Percentiles rank a stretch among this genome's conserved stretches.
phyloP scores from a whole-genome alignment of 495 filamentous ascomycete species.

The Terfezia claveryi region DNA sequence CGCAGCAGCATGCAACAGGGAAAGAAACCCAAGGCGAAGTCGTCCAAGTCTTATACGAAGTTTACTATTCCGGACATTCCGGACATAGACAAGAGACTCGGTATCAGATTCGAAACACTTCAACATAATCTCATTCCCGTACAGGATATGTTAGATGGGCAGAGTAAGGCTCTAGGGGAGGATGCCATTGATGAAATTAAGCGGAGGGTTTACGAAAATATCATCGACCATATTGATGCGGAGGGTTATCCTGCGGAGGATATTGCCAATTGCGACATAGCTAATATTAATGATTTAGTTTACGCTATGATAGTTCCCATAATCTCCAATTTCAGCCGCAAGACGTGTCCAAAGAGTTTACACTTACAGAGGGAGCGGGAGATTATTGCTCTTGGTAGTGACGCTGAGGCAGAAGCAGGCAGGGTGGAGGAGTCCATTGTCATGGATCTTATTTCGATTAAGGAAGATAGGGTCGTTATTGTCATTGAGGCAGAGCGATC shows the following conservation, averaged over 20 bases:
- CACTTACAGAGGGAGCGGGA: not conserved
- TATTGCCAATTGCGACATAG: not conserved
- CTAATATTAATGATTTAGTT: not conserved
- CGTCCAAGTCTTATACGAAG: not conserved
- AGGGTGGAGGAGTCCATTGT: constrained; percentile 3
- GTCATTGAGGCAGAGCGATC: constrained; percentile 1
- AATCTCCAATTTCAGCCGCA: not conserved
- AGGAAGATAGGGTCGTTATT: not conserved
- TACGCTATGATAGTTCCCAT: too few species aligned
- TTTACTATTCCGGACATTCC: not conserved
- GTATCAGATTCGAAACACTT: too few species aligned
- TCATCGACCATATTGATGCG: constrained; percentile 1
- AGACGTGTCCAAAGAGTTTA: too few species aligned
- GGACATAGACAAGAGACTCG: constrained; percentile 5
- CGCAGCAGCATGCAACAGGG: too few species aligned
- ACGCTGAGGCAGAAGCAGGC: not conserved
- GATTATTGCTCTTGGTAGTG: not conserved
- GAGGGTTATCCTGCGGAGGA: constrained; percentile 4
- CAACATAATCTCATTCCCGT: too few species aligned
- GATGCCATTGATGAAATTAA: too few species aligned
- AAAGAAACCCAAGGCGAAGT: too few species aligned
- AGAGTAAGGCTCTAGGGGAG: too few species aligned
- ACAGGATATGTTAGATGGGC: too few species aligned
- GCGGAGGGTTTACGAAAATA: not conserved
- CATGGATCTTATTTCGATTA: not conserved